phyloP scores from a whole-genome alignment of 495 filamentous ascomycete species.

The Hyaloscypha bicolor region DNA sequence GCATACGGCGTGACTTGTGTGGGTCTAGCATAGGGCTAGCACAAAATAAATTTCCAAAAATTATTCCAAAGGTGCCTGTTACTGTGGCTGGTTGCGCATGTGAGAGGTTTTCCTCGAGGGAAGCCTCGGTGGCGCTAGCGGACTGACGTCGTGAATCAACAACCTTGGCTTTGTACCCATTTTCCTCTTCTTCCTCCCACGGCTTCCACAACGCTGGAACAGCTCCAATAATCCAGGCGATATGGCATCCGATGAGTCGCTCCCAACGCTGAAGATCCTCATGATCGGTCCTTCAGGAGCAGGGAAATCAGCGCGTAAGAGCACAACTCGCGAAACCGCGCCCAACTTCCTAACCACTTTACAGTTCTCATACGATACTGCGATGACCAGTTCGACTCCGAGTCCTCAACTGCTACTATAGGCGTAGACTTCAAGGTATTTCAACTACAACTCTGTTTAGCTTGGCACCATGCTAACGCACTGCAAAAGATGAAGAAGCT shows the following conservation, averaged over 20 bases:
- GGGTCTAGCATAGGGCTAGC: slow-evolving; percentile 48
- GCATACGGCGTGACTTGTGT: slow-evolving; percentile 51
- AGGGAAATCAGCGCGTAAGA: slow-evolving; percentile 56
- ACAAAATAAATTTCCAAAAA: slow-evolving; percentile 36
- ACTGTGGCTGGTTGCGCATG: slow-evolving; percentile 1
- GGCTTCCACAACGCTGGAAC: not conserved
- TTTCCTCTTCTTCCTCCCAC: not conserved
- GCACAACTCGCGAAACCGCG: not conserved
- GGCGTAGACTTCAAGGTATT: slow-evolving; percentile 63
- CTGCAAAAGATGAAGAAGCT: slow-evolving; percentile 33
- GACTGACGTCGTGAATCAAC: slow-evolving; percentile 28
- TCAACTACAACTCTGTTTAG: not conserved
- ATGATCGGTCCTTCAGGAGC: slow-evolving; percentile 56
- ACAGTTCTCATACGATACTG: slow-evolving; percentile 51
- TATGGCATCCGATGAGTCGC: slow-evolving; percentile 50
- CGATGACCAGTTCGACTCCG: slow-evolving; percentile 62
- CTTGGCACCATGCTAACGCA: not conserved
- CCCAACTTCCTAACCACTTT: not conserved
- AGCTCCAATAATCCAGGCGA: slow-evolving; percentile 10
- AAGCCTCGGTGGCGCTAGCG: slow-evolving; percentile 23
- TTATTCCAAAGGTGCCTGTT: slow-evolving; percentile 3
- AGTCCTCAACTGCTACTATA: slow-evolving; percentile 59
- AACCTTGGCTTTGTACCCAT: not conserved
- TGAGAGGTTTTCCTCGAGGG: slow-evolving; percentile 8
- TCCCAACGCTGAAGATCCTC: slow-evolving; percentile 54